Base-by-base conservation (phyloP, 352 stramenopile genomes). In the Pythium periplocum region DNA sequence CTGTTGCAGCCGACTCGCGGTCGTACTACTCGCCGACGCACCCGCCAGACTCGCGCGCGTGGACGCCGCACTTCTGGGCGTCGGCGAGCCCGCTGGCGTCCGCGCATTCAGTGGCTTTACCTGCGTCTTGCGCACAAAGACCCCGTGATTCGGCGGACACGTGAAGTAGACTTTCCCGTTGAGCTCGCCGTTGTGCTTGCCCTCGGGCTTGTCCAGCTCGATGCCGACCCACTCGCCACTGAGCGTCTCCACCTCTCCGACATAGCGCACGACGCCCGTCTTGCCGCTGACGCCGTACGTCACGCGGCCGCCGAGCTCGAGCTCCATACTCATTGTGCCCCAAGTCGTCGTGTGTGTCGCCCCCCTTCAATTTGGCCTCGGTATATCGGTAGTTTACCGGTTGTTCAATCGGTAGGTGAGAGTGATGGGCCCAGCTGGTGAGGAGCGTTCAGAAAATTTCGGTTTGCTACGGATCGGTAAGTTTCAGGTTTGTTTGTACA, bases 111-210 rank as follows among this genome's bases (percentile, higher is more conserved):
- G 43, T 2, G 53, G 35, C 33, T 59, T 59, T 7, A 74, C 60
- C 56, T 78, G 69, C 36, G 69, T 51, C 45, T 67, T 75, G 64
- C 86, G 88, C 35, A 87, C 74, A 53, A 94, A 94, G 2, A 93
- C 66, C 0, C 83, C 81, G 59, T 87, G 72, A 59, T 87, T 82
- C n/a, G 68, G 56, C 17, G 64, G 64, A 47, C 82, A 93, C 2
- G 56, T 73, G 59, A 95, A 95, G 70, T 95, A 95, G 26, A 85
- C 73, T 51, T 71, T 68, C 50, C 83, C 85, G 49, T 90, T 89
- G 46, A 95, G 65, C 62, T 88, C 77, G 52, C 85, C 85, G 52
- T 86, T 90, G 76, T 95, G 90, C 68, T 92, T 92, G 8, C 85
- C 85, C 17, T 93, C 81, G 31, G 83, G 73, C 1, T 61, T 64